These are phyloP conservation scores for Ploettnerulaceae sp. DNA, from an alignment of 2,329 filamentous ascomycete genomes.

Conservation along the genomic window DNA sequence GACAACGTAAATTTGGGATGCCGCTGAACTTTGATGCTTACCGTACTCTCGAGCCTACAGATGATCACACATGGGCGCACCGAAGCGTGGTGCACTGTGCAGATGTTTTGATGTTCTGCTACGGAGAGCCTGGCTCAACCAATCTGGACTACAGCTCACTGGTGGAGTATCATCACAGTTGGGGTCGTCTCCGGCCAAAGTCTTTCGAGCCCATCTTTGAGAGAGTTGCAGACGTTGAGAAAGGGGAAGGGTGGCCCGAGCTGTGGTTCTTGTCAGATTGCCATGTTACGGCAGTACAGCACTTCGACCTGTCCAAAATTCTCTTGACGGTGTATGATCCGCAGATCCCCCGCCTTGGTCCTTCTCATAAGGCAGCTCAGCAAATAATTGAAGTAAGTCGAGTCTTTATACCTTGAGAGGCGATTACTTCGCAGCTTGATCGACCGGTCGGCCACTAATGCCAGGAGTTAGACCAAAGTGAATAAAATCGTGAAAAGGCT, in stretches of 20 bases:
- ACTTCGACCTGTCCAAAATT: constrained; percentile 39
- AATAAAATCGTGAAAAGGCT: constrained; percentile 17
- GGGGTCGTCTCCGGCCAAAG: constrained; percentile 19
- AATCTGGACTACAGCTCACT: constrained; percentile 18
- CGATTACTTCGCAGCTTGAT: no score
- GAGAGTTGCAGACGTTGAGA: not conserved
- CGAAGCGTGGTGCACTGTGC: constrained; percentile 23
- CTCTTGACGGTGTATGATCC: constrained; percentile 39
- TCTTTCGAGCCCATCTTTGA: constrained; percentile 24
- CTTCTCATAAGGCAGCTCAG: constrained; percentile 13
- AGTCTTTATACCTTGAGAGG: not conserved
- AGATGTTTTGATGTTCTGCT: constrained; percentile 25
- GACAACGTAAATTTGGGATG: constrained; percentile 37
- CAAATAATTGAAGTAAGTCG: constrained; percentile 17
- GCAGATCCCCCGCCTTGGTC: constrained; percentile 21
- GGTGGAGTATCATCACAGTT: constrained; percentile 18
- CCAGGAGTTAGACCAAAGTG: no score
- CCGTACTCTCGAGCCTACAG: constrained; percentile 20
- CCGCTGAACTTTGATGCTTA: constrained; percentile 34
- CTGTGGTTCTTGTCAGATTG: constrained; percentile 25
- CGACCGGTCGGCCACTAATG: no score
- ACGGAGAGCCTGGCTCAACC: constrained; percentile 15
- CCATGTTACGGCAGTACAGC: constrained; percentile 37
- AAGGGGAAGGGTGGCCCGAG: constrained; percentile 18
- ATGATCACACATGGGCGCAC: constrained; percentile 25